Base-by-base conservation (phyloP, 306 rosid genomes). In the Lathyrus oleraceus region DNA sequence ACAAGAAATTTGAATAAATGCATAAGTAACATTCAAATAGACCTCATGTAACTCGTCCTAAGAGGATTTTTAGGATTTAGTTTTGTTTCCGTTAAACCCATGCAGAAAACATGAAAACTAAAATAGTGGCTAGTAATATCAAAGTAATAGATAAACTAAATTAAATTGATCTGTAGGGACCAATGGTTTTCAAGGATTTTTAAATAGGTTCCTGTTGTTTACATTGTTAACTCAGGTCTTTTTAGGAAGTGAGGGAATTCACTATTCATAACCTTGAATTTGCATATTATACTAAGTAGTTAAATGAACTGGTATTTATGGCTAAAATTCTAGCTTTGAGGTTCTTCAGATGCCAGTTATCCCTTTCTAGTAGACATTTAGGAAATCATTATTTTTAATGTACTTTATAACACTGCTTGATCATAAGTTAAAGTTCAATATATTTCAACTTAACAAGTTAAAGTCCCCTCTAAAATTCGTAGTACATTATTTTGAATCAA, bases 371-470 rank as follows among this genome's bases (percentile, higher is more conserved):
- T 15, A 40, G 69, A 38, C n/a, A 49, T 47, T 58, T 28, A 58
- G 13, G 42, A 44, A 60, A 60, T 4, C 30, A 30, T 65, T 51
- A 48, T 13, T 58, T 11, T 66, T 64, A 48, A 39, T 60, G 60
- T 45, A 40, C 58, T 64, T 27, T 43, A 53, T 43, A 21, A 13
- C 23, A 42, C 43, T 32, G 21, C 54, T 25, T 48, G 28, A 58
- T 27, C 65, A 61, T 4, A 49, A 49, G 21, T 17, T 48, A 48
- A 16, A 8, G 54, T 48, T 48, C 23, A 30, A 13, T 45, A 7
- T 65, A 78, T 68, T 65, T 23, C 44, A 27, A 54, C 14, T 59
- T 40, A 14, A 17, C 65, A 27, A 51, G 39, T 48, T 32, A 25
- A 56, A 56, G 47, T 44, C 2, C 71, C 16, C 64, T 47, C 32